phyloP scores from a whole-genome alignment of 352 stramenopile species.

The Globisporangium abappressorium region DNA sequence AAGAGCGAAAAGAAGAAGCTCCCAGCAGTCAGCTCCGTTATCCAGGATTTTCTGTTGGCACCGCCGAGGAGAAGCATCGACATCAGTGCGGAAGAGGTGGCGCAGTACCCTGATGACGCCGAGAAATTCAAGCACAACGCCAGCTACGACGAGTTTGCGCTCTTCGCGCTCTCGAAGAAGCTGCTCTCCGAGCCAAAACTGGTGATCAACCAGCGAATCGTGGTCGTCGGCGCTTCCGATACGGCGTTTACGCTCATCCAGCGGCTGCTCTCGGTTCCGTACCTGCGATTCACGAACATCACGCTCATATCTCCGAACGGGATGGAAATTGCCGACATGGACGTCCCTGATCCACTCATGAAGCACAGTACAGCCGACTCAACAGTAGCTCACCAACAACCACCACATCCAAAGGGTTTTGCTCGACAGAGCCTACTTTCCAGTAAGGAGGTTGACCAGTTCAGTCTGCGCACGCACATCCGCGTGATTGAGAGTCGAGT shows the following conservation, averaged over 20 bases:
- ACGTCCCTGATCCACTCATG: constrained; percentile 16
- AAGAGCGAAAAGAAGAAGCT: background rate
- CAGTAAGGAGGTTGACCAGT: constrained; percentile 42
- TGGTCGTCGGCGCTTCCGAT: constrained; percentile 83
- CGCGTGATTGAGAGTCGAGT: constrained; percentile 58
- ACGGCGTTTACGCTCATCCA: constrained; percentile 77
- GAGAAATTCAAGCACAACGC: constrained; percentile 18
- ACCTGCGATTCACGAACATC: constrained; percentile 84
- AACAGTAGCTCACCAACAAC: constrained; percentile 4
- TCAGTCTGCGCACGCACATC: constrained; percentile 62
- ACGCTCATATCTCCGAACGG: constrained; percentile 81
- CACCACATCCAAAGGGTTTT: constrained; percentile 35
- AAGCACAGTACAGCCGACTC: background rate
- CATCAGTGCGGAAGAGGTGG: constrained; percentile 42
- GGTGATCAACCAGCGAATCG: constrained; percentile 76
- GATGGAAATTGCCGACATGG: constrained; percentile 35
- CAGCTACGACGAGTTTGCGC: constrained; percentile 41
- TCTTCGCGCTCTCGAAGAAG: constrained; percentile 87
- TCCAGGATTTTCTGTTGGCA: constrained; percentile 64
- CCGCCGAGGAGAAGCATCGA: constrained; percentile 48
- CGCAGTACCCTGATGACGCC: constrained; percentile 45
- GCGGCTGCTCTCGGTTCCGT: constrained; percentile 71
- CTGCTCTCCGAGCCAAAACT: constrained; percentile 87
- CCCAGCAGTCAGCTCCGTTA: constrained; percentile 30
- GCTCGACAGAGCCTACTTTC: constrained; percentile 45